Evolutionary conservation across 768 basidiomycete species (phyloP), one percentile per base, ranked within the genome.

Genomic region (Trametes maxima): DNA sequence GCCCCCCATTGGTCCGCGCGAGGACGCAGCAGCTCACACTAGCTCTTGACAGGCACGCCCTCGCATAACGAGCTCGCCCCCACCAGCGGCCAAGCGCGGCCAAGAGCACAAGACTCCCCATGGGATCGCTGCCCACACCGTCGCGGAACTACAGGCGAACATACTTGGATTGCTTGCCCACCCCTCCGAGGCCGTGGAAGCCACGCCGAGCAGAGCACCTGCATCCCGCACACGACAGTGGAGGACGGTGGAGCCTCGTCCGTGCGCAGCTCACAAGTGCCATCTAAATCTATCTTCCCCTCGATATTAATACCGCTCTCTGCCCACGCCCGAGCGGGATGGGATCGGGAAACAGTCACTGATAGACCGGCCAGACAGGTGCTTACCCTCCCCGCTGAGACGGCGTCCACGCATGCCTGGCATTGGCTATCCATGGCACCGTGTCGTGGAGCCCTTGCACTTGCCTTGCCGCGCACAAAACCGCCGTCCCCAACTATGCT

Each of bases 11-110:
- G 57, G 22, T 19, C 19, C 51, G 51, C 39, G 21, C 51, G n/a
- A 25, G n/a, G 13, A 12, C 24, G 17, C 57, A 48, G 13, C 21
- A 39, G 12, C 45, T 6, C 36, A 22, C 44, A 36, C 54, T 39
- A 7, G 21, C 22, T 21, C 36, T 36, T 24, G 25, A 42, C 25
- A 50, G 40, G 47, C 47, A 25, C 47, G 22, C 22, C 16, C 12
- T 21, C 55, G 35, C 46, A 35, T 19, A 50, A 36, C 49, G n/a
- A 8, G 21, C 51, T 22, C n/a, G 12, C 57, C n/a, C 24, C 24
- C 48, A 24, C 35, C 35, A 36, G 37, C 47, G 51, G 57, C 57
- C 57, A 58, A 50, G 48, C 48, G 11, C 40, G 48, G 57, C 57
- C 57, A 58, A 58, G 57, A 28, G 21, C 25, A 19, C 55, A 56